Evolutionary conservation across 2,329 filamentous ascomycete species (phyloP).

Genomic region (Akanthomyces muscarius): DNA sequence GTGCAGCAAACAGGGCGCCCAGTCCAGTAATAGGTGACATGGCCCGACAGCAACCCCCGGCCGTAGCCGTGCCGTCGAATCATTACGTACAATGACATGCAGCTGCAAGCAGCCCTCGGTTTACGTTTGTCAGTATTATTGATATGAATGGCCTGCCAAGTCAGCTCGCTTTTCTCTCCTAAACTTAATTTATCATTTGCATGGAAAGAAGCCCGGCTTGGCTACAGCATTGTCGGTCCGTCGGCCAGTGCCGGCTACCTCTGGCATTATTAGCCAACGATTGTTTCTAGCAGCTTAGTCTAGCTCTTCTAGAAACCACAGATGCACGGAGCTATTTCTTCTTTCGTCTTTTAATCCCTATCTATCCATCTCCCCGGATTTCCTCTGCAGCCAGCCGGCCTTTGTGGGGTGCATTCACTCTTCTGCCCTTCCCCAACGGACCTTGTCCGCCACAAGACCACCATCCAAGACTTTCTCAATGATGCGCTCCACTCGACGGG

Average conservation of each 20-base stretch:
- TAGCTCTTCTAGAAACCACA: background rate
- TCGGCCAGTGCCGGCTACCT: background rate
- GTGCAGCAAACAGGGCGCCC: no score
- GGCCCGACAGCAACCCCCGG: background rate
- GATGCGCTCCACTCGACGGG: no score
- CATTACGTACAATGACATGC: conserved; percentile 15
- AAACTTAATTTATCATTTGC: no score
- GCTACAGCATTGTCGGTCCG: background rate
- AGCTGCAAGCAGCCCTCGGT: background rate
- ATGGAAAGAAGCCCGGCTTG: background rate
- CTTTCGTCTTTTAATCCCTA: no score
- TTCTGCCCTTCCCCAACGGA: background rate
- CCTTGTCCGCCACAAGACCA: background rate
- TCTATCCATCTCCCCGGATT: background rate
- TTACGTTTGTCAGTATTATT: background rate
- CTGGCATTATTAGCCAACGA: background rate
- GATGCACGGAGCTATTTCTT: background rate
- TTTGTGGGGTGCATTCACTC: background rate
- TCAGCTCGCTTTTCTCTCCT: no score
- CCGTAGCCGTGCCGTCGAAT: background rate
- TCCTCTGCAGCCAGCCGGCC: background rate
- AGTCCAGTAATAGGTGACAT: no score
- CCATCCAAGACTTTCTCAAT: no score
- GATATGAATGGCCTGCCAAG: background rate
- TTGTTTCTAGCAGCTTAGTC: background rate